phyloP scores from a whole-genome alignment of 352 stramenopile species.

The Globisporangium recalcitrans region DNA sequence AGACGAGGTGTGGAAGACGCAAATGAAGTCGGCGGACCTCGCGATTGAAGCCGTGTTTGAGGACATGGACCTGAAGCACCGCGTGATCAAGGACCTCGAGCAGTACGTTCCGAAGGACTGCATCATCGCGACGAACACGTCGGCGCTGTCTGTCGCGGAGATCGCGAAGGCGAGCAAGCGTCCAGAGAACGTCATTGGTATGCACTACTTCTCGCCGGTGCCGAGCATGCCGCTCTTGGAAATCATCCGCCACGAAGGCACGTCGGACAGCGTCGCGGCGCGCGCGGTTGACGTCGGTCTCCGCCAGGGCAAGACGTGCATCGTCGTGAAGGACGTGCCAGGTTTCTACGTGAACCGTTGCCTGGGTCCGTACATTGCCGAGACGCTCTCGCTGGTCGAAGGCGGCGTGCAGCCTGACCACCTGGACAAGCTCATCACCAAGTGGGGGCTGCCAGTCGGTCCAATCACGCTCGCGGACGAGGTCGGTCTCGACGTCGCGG shows the following conservation, averaged over 20 bases:
- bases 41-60: conserved; percentile 99
- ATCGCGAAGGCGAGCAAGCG: conserved; percentile 87
- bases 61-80: conserved; percentile 95
- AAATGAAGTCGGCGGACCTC: conserved; percentile 93
- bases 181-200: conserved; percentile 93
- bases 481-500: conserved; percentile 96
- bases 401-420: conserved; percentile 91
- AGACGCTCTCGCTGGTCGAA: conserved; percentile 89
- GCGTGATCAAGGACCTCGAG: conserved; percentile 93
- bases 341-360: conserved; percentile 99
- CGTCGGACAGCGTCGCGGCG: conserved; percentile 83
- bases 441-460: conserved; percentile 96
- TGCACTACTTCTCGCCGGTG: conserved; percentile 99
- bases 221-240: conserved; percentile 97
- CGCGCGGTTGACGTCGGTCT: conserved; percentile 94
- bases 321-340: conserved; percentile 98
- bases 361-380: conserved; percentile 92
- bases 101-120: conserved; percentile 90
- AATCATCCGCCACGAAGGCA: conserved; percentile 95
- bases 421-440: conserved; percentile 93
- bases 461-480: conserved; percentile 96
- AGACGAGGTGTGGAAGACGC: conserved; percentile 86
- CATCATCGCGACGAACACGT: conserved; percentile 98
- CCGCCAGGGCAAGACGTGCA: conserved; percentile 97
- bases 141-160: conserved; percentile 93